Base-by-base conservation (phyloP, 2,329 filamentous ascomycete genomes). In the Fusarium mundagurra region DNA sequence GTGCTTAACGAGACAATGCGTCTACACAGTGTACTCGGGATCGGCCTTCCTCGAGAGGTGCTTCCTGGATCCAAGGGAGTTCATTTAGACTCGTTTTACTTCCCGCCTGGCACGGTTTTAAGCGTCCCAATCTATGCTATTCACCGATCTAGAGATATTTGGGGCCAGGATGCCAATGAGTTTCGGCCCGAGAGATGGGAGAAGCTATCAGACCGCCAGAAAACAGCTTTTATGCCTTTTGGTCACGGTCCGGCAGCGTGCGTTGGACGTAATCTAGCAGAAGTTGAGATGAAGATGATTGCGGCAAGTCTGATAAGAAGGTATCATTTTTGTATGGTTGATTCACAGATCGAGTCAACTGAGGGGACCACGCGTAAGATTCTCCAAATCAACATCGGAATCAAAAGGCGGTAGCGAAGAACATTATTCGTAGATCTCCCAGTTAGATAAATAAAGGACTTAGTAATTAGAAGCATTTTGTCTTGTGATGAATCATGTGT, bases 161-260 rank as follows among this genome's bases (percentile, higher is more conserved):
- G 51, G 51, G 62, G 62, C 22, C 29, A 48, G 5, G 61, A 68
- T 41, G 53, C 53, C 2, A 17, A 54, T 34, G 39, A 60, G 0
- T 68, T 66, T 36, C 41, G 29, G 4, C 65, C 61, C 0, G 61
- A 61, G 7, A 31, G 65, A 44, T 68, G 61, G 65, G 61, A 68
- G 38, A 43, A 65, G 13, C 33, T 31, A 6, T 53, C 13, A 17
- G 18, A 4, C 16, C 20, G 53, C 6, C 65, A 68, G n/a, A 47
- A 41, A 18, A 53, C n/a, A 27, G 24, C 61, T 1, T 68, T 68
- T 6, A 66, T 68, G 3, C 53, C 65, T 3, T 68, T 66, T 36
- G 44, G 53, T 0, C 39, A 60, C 2, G 61, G 65, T n/a, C 61
- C 61, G 0, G 24, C 44, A 6, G 65, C 38, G 4, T 68, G 61